A percentile compares a stretch with the other conserved stretches of the same genome.
Conservation (phyloP, 2,329 filamentous ascomycete species). For the Trichoderma koningiopsis region DNA sequence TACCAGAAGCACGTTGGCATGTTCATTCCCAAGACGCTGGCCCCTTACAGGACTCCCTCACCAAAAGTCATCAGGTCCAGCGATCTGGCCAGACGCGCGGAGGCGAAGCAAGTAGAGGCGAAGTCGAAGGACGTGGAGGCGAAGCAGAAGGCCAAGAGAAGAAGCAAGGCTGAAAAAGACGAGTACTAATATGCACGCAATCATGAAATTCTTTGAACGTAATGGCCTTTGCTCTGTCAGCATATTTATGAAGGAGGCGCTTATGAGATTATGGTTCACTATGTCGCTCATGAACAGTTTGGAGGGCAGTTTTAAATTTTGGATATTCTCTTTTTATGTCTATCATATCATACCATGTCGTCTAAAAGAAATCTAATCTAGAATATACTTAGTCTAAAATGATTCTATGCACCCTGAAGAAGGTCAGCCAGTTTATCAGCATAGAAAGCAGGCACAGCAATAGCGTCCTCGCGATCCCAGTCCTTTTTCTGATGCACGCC, state of each 20-base stretch:
- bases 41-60: conserved; percentile 46
- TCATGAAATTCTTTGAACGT: conserved; percentile 27
- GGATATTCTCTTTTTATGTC: neutral
- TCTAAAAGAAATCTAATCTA: conserved; percentile 24
- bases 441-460: conserved; percentile 77
- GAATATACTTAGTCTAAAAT: conserved; percentile 17
- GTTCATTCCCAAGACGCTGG: conserved; percentile 68
- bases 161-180: conserved; percentile 42
- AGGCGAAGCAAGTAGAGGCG: conserved; percentile 35
- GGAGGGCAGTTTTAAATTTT: neutral
- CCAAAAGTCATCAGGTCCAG: conserved; percentile 55
- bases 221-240: neutral
- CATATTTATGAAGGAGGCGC: neutral
- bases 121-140: conserved; percentile 32
- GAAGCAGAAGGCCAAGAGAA: conserved; percentile 36
- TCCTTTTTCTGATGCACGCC: conserved; percentile 86
- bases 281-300: neutral
- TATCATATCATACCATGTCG: conserved; percentile 17
- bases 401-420: conserved; percentile 34
- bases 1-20: conserved; percentile 83
- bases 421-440: conserved; percentile 84
- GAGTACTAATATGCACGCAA: neutral
- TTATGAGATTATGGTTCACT: neutral
- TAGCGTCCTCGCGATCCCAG: conserved; percentile 68
- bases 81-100: conserved; percentile 51